Conservation (phyloP, 176 grass and related monocot genomes). For the Canna indica region DNA sequence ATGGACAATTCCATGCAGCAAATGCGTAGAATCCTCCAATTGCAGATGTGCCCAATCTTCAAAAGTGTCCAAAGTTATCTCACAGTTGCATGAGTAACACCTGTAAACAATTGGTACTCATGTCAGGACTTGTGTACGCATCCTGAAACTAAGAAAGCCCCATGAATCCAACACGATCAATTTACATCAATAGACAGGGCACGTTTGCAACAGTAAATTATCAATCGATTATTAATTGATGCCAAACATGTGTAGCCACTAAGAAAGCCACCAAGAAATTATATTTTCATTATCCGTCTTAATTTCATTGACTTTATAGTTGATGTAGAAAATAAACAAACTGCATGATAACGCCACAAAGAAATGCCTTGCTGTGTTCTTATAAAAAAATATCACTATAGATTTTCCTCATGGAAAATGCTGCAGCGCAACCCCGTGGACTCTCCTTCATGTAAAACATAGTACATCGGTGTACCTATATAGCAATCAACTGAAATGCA, state of each 20-base stretch:
- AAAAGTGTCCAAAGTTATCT: constrained; percentile 42
- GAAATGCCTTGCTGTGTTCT: neutral
- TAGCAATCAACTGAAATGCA: no score
- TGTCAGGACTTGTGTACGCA: constrained; percentile 4
- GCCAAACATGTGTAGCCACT: constrained; percentile 30
- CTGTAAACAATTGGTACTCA: constrained; percentile 38
- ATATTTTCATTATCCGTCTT: neutral
- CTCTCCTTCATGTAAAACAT: no score
- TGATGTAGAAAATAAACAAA: neutral
- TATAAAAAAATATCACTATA: no score
- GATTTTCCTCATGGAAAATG: no score
- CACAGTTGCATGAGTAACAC: constrained; percentile 61
- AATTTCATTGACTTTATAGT: neutral
- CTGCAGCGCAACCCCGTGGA: no score
- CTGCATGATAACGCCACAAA: neutral
- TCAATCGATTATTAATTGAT: neutral
- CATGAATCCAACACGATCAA: neutral
- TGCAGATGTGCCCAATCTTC: constrained; percentile 52
- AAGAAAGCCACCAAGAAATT: neutral
- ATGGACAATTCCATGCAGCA: constrained; percentile 92
- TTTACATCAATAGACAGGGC: neutral
- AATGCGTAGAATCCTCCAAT: constrained; percentile 62
- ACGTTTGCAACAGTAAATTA: neutral
- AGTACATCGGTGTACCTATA: no score
- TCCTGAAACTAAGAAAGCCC: neutral